Conservation (phyloP, 164 flowering plant species). For the Aristolochia contorta region DNA sequence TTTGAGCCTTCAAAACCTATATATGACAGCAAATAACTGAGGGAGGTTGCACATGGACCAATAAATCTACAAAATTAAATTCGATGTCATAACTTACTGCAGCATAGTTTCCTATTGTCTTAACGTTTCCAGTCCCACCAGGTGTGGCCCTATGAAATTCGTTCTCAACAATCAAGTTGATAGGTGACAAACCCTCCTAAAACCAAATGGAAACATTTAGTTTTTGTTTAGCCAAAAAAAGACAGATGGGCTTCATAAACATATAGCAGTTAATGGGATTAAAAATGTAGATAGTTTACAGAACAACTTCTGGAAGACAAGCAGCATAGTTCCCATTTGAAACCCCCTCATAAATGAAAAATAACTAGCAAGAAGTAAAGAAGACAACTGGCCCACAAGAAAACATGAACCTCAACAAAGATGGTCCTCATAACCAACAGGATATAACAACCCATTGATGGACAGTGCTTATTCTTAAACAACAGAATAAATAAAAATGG, state of each 20-base stretch:
- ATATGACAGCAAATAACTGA: neutral
- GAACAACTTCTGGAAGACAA: no score
- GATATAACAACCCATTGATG: no score
- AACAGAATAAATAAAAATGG: no score
- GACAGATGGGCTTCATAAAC: no score
- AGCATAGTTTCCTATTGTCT: constrained; percentile 94
- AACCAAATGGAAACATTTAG: neutral
- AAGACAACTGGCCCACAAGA: neutral
- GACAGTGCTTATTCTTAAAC: no score
- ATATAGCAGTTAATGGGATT: no score
- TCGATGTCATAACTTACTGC: constrained; percentile 41
- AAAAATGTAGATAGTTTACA: no score
- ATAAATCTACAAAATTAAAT: neutral
- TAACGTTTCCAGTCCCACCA: constrained; percentile 95
- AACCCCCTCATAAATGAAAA: no score
- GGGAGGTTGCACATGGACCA: neutral
- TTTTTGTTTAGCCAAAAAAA: neutral
- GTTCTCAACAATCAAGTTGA: constrained; percentile 65
- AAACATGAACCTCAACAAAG: neutral
- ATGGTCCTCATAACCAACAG: no score
- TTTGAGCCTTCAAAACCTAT: constrained; percentile 44
- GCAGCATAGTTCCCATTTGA: no score
- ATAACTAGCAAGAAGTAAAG: no score
- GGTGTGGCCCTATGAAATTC: constrained; percentile 91
- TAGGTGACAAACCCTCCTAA: constrained; percentile 89